These are phyloP conservation scores for Colletotrichum theobromicola DNA, from an alignment of 2,329 filamentous ascomycete species.

Conservation along the genomic window DNA sequence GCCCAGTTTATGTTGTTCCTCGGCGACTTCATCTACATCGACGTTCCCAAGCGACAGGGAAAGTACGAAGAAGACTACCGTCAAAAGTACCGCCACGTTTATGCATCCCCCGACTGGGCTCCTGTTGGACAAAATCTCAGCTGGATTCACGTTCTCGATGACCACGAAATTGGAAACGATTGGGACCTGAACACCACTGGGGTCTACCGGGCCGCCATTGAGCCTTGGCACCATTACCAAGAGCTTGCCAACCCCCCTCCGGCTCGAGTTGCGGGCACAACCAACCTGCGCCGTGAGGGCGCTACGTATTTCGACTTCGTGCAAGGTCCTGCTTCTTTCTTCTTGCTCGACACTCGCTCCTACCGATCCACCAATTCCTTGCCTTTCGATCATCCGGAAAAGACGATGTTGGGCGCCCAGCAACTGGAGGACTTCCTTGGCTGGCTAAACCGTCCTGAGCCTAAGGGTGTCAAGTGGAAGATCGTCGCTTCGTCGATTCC, in stretches of 20 bases:
- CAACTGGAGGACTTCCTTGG: constrained; percentile 82
- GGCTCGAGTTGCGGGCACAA: constrained; percentile 54
- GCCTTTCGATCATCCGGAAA: constrained; percentile 65
- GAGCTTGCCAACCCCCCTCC: constrained; percentile 81
- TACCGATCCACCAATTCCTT: constrained; percentile 76
- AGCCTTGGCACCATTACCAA: constrained; percentile 89
- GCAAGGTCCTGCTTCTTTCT: constrained; percentile 91
- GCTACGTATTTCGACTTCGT: constrained; percentile 89
- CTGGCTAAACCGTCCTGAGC: constrained; percentile 77
- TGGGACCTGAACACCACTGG: constrained; percentile 85
- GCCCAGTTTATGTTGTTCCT: constrained; percentile 84
- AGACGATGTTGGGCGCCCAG: constrained; percentile 84
- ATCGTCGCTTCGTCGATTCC: constrained; percentile 89
- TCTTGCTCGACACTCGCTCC: constrained; percentile 89
- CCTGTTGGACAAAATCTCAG: constrained; percentile 79
- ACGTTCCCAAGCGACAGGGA: constrained; percentile 84
- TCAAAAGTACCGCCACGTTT: constrained; percentile 93
- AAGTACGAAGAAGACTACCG: constrained; percentile 77
- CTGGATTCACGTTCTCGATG: constrained; percentile 96
- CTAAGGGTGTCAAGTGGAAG: constrained; percentile 87
- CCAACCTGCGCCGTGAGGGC: constrained; percentile 44
- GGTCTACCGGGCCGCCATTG: constrained; percentile 78
- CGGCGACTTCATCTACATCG: constrained; percentile 88
- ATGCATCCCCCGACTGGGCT: constrained; percentile 91
- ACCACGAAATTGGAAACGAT: constrained; percentile 96